Evolutionary conservation across 768 basidiomycete species (phyloP).

Genomic region (Tylopilus vinaceipallidus): DNA sequence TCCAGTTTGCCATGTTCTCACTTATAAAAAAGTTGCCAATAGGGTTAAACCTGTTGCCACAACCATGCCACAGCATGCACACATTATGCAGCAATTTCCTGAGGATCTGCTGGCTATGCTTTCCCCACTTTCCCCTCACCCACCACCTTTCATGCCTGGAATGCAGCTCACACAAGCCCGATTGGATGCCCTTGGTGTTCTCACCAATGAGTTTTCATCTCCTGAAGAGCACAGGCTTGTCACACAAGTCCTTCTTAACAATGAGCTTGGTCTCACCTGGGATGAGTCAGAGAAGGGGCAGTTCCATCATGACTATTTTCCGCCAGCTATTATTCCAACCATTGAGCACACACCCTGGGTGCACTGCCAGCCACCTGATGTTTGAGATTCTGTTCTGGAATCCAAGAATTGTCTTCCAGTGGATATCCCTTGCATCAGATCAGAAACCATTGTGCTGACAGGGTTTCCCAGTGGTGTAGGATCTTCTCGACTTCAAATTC

Average conservation of each 20-base stretch:
- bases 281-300: slow-evolving; percentile 34
- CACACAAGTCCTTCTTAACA: slow-evolving; percentile 26
- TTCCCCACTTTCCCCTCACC: not conserved
- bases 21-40: slow-evolving; percentile 35
- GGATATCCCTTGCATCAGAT: too few species aligned
- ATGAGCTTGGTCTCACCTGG: slow-evolving; percentile 40
- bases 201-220: not conserved
- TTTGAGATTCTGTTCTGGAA: too few species aligned
- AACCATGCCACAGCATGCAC: slow-evolving; percentile 31
- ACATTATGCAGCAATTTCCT: slow-evolving; percentile 23
- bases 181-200: not conserved
- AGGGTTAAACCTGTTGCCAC: slow-evolving; percentile 32
- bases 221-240: slow-evolving; percentile 2
- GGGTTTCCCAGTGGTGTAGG: too few species aligned
- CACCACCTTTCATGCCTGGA: not conserved
- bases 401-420: too few species aligned
- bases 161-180: not conserved
- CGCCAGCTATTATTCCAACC: slow-evolving; percentile 31
- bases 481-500: too few species aligned
- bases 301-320: slow-evolving; percentile 35
- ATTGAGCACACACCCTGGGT: slow-evolving; percentile 37
- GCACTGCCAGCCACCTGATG: slow-evolving; percentile 27
- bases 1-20: not conserved
- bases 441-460: too few species aligned
- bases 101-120: slow-evolving; percentile 34